Percentiles rank a stretch among this genome's conserved stretches.
phyloP scores from a whole-genome alignment of 805 yeast genomes.

The Ogataea philodendri region DNA sequence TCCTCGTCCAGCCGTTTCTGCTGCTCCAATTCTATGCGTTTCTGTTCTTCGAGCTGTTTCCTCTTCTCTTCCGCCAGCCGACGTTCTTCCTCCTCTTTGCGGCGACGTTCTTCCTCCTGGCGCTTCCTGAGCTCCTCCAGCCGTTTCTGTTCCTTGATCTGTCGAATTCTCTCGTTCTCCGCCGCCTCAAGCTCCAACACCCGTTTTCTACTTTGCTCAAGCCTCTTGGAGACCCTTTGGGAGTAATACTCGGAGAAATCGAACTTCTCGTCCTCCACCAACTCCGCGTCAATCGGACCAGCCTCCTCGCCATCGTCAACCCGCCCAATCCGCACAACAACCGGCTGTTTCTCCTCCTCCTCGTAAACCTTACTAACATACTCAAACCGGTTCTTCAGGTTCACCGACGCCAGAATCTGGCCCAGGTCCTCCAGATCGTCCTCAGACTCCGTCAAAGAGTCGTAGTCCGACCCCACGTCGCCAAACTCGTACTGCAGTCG shows the following conservation, averaged over 20 bases:
- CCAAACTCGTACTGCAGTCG: conserved; percentile 22
- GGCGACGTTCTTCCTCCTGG: conserved; percentile 11
- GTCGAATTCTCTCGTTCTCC: conserved; percentile 13
- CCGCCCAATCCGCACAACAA: not conserved
- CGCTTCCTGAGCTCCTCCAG: conserved; percentile 22
- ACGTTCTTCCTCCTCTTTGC: conserved; percentile 8
- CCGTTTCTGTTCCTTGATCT: conserved; percentile 4
- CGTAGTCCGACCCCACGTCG: conserved; percentile 27
- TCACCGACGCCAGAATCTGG: conserved; percentile 4
- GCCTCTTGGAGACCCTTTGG: not conserved
- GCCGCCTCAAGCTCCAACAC: conserved; percentile 9
- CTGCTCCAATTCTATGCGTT: conserved; percentile 2
- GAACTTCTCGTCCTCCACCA: conserved; percentile 1
- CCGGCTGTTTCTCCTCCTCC: conserved; percentile 1
- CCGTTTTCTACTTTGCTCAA: conserved; percentile 7
- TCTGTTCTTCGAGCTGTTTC: conserved; percentile 7
- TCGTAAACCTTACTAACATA: conserved; percentile 6
- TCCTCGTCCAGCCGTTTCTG: conserved; percentile 5
- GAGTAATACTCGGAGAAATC: conserved; percentile 6
- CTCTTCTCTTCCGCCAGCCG: conserved; percentile 3
- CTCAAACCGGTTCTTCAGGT: conserved; percentile 9
- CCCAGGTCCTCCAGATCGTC: conserved; percentile 13
- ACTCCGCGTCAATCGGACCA: not conserved
- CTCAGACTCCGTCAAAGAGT: conserved; percentile 25
- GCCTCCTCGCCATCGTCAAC: not conserved